Conservation (phyloP, 2,329 filamentous ascomycete species). For the Trichoderma simmonsii region DNA sequence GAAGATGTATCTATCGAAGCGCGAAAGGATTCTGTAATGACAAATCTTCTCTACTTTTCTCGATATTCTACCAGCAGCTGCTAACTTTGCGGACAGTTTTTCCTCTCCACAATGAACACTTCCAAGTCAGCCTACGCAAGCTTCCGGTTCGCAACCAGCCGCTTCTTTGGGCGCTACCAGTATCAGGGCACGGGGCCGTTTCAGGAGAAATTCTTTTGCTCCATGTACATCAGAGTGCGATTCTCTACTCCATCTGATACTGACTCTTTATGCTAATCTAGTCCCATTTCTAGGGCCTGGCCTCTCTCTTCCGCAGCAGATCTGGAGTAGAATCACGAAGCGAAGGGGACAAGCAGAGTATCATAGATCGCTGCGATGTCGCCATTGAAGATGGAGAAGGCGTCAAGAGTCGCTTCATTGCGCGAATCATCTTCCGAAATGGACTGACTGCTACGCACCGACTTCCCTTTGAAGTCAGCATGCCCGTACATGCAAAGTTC, state of each 20-base stretch:
- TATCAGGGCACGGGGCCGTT: slow-evolving; percentile 55
- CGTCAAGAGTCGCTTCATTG: slow-evolving; percentile 69
- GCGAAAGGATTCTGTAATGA: slow-evolving; percentile 59
- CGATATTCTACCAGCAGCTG: background rate
- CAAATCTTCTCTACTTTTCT: background rate
- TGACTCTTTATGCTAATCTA: no score
- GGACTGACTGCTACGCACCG: slow-evolving; percentile 75
- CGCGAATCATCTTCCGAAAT: slow-evolving; percentile 71
- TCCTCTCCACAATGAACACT: slow-evolving; percentile 72
- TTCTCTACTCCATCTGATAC: background rate
- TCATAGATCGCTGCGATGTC: slow-evolving; percentile 72
- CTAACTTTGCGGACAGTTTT: slow-evolving; percentile 48
- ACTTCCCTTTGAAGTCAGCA: slow-evolving; percentile 68
- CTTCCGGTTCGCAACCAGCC: slow-evolving; percentile 62
- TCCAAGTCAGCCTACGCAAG: slow-evolving; percentile 78
- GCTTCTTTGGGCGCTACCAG: slow-evolving; percentile 71
- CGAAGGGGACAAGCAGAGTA: slow-evolving; percentile 62
- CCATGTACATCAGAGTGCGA: slow-evolving; percentile 65
- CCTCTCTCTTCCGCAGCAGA: slow-evolving; percentile 72
- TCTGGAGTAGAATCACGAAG: slow-evolving; percentile 54
- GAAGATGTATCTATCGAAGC: slow-evolving; percentile 76
- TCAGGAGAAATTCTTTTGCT: slow-evolving; percentile 66
- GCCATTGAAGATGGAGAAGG: slow-evolving; percentile 68
- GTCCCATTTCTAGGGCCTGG: slow-evolving; percentile 51
- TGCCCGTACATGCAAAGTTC: slow-evolving; percentile 76